Base-by-base conservation (phyloP, 805 yeast species). In the Jamesozyma lodderae region DNA sequence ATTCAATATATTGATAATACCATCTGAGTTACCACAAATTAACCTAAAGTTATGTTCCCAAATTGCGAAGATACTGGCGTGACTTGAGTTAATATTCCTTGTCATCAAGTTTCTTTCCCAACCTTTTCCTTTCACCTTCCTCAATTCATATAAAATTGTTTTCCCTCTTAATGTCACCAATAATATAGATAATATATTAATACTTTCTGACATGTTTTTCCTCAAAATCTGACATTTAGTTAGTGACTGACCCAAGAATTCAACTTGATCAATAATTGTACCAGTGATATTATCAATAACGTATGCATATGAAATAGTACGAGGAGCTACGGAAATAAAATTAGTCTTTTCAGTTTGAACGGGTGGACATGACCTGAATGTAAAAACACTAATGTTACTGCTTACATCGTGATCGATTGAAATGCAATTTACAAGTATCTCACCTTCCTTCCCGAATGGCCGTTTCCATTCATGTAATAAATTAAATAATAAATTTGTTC, bases 161-260 rank as follows among this genome's bases (percentile, higher is more conserved):
- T 51, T 51, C 6, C 60, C 60, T 15, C 44, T 45, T 24, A 37
- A 41, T 1, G 57, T 41, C 2, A 51, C 41, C 16, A 52, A 36
- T 14, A 53, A 20, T 3, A 47, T 42, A 3, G 57, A 41, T 1
- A 47, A 37, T 4, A 51, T 37, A 13, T 43, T 22, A 18, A 36
- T 16, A 24, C 4, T 22, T 10, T 6, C 6, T 9, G 19, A 3
- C 8, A 5, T 22, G 13, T 32, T 32, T 17, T 47, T 46, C 11
- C 53, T 42, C 9, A 55, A 27, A 19, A 55, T 48, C 16, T 37
- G 33, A 23, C 46, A 47, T 22, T 34, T 33, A 6, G 47, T 35
- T 2, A 55, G 17, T 1, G 38, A 22, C 30, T 53, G 57, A 4
- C 57, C 57, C 14, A 40, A 34, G 19, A 51, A 51, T 31, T 45